These are phyloP conservation scores for Fusarium albidum DNA, from an alignment of 2,329 filamentous ascomycete species.

Conservation along the genomic window DNA sequence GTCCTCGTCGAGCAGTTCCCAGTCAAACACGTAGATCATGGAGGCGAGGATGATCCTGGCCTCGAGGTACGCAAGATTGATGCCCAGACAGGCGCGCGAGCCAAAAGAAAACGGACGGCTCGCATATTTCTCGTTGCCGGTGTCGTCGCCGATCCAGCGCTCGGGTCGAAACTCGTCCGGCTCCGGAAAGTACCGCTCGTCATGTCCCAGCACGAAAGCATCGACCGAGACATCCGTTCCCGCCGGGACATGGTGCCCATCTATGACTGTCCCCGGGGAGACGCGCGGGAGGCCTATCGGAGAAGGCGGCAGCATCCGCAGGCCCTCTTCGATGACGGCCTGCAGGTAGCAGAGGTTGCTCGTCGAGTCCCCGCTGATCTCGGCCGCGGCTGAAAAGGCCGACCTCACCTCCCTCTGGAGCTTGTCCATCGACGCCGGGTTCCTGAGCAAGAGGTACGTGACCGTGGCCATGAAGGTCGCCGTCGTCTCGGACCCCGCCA, in stretches of 20 bases:
- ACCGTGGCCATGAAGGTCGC: slow-evolving; percentile 8
- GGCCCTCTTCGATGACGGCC: slow-evolving; percentile 20
- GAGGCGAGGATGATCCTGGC: not conserved
- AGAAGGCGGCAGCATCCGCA: slow-evolving; percentile 19
- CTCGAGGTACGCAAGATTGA: slow-evolving; percentile 9
- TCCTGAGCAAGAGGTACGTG: slow-evolving; percentile 4
- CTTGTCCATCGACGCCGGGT: not conserved
- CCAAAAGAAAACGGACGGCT: slow-evolving; percentile 7
- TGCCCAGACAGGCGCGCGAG: slow-evolving; percentile 4
- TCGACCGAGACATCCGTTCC: slow-evolving; percentile 18
- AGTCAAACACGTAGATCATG: slow-evolving; percentile 9
- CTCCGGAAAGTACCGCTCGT: slow-evolving; percentile 10
- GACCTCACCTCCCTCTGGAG: slow-evolving; percentile 20
- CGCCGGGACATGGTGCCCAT: slow-evolving; percentile 15
- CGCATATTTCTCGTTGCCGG: not conserved
- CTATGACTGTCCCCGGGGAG: slow-evolving; percentile 12
- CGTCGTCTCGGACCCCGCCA: slow-evolving; percentile 22
- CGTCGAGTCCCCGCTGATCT: slow-evolving; percentile 17
- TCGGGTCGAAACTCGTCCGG: slow-evolving; percentile 7
- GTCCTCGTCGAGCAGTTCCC: slow-evolving; percentile 6
- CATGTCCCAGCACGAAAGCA: not conserved
- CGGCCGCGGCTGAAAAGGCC: not conserved
- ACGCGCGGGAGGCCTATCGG: slow-evolving; percentile 9
- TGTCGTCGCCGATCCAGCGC: slow-evolving; percentile 2
- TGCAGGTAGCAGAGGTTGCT: slow-evolving; percentile 14